Evolutionary conservation across 2,329 filamentous ascomycete species (phyloP).

Genomic region (Sphaerulina vaccinii): DNA sequence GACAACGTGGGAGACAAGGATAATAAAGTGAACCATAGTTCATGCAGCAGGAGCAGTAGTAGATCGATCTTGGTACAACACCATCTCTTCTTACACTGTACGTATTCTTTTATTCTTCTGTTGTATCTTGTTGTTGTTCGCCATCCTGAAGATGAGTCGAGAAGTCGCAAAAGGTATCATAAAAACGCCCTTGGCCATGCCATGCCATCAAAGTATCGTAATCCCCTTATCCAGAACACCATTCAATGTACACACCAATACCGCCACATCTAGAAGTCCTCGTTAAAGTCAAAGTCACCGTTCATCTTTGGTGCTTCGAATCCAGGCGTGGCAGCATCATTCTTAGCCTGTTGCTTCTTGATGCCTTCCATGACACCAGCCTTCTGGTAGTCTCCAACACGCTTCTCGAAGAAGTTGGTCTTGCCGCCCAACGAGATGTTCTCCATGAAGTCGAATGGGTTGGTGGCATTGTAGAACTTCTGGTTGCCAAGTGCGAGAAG

Average conservation of each 20-base stretch:
- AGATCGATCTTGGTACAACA: neutral
- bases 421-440: constrained; percentile 98
- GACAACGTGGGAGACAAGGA: neutral
- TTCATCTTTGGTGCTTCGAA: constrained; percentile 50
- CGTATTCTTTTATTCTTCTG: constrained; percentile 7
- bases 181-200: constrained; percentile 14
- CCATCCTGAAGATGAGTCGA: constrained; percentile 7
- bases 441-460: constrained; percentile 99
- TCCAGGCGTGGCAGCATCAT: constrained; percentile 31
- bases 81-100: neutral
- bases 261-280: constrained; percentile 75
- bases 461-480: constrained; percentile 87
- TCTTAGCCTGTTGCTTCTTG: constrained; percentile 49
- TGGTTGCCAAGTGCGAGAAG: constrained; percentile 89
- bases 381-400: constrained; percentile 99
- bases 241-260: constrained; percentile 7
- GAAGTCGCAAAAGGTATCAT: constrained; percentile 6
- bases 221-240: constrained; percentile 7
- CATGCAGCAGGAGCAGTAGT: neutral
- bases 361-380: constrained; percentile 95
- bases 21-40: constrained; percentile 1
- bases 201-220: constrained; percentile 9
- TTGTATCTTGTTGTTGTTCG: constrained; percentile 1
- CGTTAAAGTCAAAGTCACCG: constrained; percentile 89
- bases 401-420: constrained; percentile 99